Evolutionary conservation across 352 stramenopile genomes (phyloP).

Genomic region (Pythium monospermum): DNA sequence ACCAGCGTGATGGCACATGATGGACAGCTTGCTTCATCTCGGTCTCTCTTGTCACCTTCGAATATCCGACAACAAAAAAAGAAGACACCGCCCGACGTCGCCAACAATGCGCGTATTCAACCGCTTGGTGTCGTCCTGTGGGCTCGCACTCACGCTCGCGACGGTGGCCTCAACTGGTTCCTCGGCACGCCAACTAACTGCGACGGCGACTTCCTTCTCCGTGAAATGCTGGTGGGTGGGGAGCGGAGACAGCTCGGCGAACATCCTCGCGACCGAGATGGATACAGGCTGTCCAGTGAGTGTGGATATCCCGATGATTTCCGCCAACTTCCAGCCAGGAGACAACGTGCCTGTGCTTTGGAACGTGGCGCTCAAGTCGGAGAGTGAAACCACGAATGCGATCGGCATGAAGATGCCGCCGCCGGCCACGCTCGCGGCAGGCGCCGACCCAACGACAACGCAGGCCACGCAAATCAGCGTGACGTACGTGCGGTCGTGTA

Average conservation of each 20-base stretch:
- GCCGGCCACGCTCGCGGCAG: constrained; percentile 18
- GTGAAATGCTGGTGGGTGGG: constrained; percentile 16
- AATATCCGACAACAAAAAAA: no score
- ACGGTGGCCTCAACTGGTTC: background rate
- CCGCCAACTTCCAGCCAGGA: constrained; percentile 28
- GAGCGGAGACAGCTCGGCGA: background rate
- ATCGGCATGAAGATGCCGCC: constrained; percentile 43
- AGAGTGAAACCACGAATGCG: constrained; percentile 26
- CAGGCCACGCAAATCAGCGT: constrained; percentile 30
- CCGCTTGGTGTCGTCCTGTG: no score
- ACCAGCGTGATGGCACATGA: no score
- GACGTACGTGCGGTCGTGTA: constrained; percentile 42
- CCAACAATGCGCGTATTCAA: no score
- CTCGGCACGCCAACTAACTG: no score
- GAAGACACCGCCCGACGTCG: no score
- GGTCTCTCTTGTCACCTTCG: no score
- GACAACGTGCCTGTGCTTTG: constrained; percentile 43
- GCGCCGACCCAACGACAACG: no score
- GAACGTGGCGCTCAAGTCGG: constrained; percentile 26
- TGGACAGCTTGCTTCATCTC: no score
- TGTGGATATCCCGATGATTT: constrained; percentile 29
- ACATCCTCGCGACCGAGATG: background rate
- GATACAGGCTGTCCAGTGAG: constrained; percentile 13
- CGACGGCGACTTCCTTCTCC: no score
- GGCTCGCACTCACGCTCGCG: background rate